A percentile compares a stretch with the other conserved stretches of the same genome.
phyloP scores from a whole-genome alignment of 129 eudicot genomes.

The Helichrysum umbraculigerum region DNA sequence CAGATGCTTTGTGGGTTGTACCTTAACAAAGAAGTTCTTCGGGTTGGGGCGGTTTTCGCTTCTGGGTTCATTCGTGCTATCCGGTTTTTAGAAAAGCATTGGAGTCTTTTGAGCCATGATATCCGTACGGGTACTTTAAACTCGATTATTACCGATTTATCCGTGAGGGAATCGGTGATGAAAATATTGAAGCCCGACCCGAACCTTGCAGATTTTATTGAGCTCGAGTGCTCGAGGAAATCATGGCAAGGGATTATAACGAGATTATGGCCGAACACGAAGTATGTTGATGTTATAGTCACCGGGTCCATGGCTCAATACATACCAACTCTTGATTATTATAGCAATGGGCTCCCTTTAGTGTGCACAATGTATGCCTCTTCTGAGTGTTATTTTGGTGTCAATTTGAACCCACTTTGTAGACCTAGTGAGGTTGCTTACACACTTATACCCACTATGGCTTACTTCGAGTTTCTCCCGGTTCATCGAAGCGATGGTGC shows the following conservation, averaged over 20 bases:
- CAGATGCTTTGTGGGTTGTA: conserved; percentile 78
- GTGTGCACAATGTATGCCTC: conserved; percentile 81
- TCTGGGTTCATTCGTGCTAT: conserved; percentile 73
- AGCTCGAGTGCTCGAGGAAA: conserved; percentile 46
- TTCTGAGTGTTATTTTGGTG: conserved; percentile 80
- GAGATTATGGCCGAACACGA: conserved; percentile 78
- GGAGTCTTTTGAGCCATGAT: conserved; percentile 51
- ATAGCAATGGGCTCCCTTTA: conserved; percentile 62
- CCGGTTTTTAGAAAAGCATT: conserved; percentile 58
- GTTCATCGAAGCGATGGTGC: conserved; percentile 34
- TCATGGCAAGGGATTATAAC: conserved; percentile 72
- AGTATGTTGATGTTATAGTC: conserved; percentile 69
- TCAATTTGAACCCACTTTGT: conserved; percentile 70
- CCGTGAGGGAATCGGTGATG: conserved; percentile 42
- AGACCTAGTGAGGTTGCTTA: conserved; percentile 70
- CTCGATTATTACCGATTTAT: conserved; percentile 47
- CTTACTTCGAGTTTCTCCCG: conserved; percentile 81
- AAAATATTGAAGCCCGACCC: conserved; percentile 55
- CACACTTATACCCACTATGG: conserved; percentile 81
- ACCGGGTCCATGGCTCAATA: conserved; percentile 90
- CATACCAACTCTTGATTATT: conserved; percentile 69
- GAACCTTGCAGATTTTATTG: conserved; percentile 59
- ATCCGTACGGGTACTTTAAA: conserved; percentile 58
- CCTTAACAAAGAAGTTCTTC: conserved; percentile 56
- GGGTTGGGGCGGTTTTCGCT: conserved; percentile 82